Base-by-base conservation (phyloP, 208 protist species). In the Crithidia thermophila region DNA sequence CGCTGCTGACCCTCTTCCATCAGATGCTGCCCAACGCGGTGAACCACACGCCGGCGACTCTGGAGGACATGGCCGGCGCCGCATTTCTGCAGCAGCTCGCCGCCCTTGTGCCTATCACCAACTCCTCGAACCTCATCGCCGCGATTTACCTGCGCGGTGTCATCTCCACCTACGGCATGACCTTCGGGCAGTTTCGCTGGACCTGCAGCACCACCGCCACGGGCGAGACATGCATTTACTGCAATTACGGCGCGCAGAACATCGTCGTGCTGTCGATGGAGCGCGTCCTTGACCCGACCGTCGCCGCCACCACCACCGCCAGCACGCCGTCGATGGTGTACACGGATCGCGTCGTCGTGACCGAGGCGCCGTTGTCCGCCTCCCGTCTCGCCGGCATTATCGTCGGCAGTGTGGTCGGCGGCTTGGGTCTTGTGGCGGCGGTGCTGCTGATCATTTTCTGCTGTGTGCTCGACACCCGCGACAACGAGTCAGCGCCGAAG, bases 401-500 rank as follows among this genome's bases (percentile, higher is more conserved):
- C 2, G 51, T 25, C 5, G 51, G 51, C 28, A 42, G 51, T n/a
- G 20, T 57, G 6, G 13, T 57, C 10, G 51, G 51, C 0, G 51
- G 51, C 20, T 18, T 57, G 4, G 18, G n/a, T 6, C 51, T 51
- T 16, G 30, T 57, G n/a, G 23, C 49, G 16, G 2, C 76, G 20
- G 18, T 72, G 10, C 37, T 75, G 36, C 28, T 23, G 25, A 28
- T 63, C n/a, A 18, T 63, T 6, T 51, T 63, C 20, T 47, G 30
- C 30, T 49, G 43, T 14, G 49, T 75, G 40, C 63, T 67, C 33
- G 25, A 51, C 64, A 16, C 45, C 1, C 76, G 80, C 31, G 67
- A 86, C 73, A 85, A 83, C 73, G 25, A 58, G 25, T 65, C 72
- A 55, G 79, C 83, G 2, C 82, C 70, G 4, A 86, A 80, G 52